Evolutionary conservation across 768 basidiomycete genomes (phyloP).

Genomic region (Cystofilobasidium ferigula): DNA sequence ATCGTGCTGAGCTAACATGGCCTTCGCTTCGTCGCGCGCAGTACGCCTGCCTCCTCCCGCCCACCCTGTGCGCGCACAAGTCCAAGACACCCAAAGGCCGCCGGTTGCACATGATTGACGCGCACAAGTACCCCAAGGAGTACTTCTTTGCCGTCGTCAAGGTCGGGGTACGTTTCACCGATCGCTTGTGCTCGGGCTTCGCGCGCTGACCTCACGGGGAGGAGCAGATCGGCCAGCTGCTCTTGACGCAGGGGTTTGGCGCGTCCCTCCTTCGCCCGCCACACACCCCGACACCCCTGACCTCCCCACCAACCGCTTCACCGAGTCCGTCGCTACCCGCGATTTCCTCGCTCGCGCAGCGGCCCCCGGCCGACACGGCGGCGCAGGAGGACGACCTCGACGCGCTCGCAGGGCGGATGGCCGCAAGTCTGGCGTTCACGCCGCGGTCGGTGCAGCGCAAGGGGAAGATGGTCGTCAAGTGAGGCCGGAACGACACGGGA

Average conservation of each 20-base stretch:
- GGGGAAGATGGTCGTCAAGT: neutral
- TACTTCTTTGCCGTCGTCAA: slow-evolving; percentile 4
- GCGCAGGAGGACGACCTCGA: neutral
- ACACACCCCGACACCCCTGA: neutral
- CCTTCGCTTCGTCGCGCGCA: neutral
- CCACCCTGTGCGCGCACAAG: neutral
- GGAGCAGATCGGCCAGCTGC: neutral
- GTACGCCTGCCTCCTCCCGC: slow-evolving; percentile 9
- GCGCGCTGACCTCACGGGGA: neutral
- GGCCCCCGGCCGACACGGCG: neutral
- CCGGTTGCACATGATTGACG: slow-evolving; percentile 2
- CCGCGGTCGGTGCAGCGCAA: neutral
- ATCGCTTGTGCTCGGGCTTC: neutral
- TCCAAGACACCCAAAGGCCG: neutral
- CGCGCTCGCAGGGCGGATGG: neutral
- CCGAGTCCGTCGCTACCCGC: neutral
- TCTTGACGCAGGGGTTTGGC: neutral
- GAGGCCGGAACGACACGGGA: neutral
- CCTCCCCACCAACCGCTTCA: too few species aligned
- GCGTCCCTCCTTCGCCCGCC: neutral
- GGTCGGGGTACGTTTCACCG: neutral
- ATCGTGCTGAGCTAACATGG: too few species aligned
- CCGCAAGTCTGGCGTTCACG: neutral
- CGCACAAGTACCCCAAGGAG: neutral
- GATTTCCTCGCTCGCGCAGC: too few species aligned